These are phyloP conservation scores for Magnaporthales sp. DNA, from an alignment of 2,329 filamentous ascomycete species.

Conservation along the genomic window DNA sequence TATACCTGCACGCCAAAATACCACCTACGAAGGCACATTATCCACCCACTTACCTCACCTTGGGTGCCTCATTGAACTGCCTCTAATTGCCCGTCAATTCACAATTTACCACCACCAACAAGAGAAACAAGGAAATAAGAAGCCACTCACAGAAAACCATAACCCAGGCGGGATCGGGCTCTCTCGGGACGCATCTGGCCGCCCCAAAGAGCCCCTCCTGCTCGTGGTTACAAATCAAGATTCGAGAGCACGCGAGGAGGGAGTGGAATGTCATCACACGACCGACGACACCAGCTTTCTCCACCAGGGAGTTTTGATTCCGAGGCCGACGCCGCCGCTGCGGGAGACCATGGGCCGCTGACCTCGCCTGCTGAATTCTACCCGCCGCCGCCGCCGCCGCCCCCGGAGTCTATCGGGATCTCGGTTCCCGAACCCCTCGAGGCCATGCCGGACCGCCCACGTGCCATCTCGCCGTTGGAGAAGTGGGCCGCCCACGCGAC, in stretches of 20 bases:
- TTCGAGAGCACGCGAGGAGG: not conserved
- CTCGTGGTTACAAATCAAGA: not conserved
- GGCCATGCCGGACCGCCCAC: conserved; percentile 16
- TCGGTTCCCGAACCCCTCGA: not conserved
- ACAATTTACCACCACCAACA: not conserved
- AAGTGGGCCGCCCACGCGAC: conserved; percentile 48
- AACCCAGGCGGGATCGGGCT: not conserved
- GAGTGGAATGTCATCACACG: conserved; percentile 3
- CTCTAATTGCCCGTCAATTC: not conserved
- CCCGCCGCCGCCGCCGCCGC: not conserved
- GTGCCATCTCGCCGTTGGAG: conserved; percentile 37
- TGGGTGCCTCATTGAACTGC: not conserved
- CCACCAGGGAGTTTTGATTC: not conserved
- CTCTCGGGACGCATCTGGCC: not conserved
- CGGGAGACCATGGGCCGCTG: conserved; percentile 1
- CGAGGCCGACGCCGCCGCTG: not conserved
- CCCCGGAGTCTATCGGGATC: not conserved
- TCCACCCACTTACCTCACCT: not conserved
- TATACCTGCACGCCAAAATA: not conserved
- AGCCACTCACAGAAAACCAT: not conserved
- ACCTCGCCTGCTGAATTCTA: conserved; percentile 1
- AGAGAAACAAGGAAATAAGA: not conserved
- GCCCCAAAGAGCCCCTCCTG: not conserved
- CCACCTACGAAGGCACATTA: not conserved
- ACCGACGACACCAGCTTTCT: conserved; percentile 2